Evolutionary conservation across 441 rosid species (phyloP).

Genomic region (Hura crepitans): DNA sequence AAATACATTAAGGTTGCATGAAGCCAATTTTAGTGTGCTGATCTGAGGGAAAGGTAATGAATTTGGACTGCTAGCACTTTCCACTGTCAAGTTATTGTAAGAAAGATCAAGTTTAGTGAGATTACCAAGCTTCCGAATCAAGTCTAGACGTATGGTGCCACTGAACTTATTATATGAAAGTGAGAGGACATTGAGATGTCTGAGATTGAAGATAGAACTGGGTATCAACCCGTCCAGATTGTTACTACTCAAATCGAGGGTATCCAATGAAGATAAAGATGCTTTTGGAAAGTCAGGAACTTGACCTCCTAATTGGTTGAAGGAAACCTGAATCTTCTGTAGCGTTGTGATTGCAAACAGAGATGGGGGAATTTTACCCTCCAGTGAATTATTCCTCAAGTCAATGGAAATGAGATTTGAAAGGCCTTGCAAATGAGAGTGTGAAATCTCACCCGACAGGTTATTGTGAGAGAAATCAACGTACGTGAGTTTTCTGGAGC

Average conservation of each 20-base stretch:
- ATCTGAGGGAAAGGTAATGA: not conserved
- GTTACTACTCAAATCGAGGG: constrained; percentile 40
- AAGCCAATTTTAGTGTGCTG: not conserved
- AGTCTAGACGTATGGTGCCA: constrained; percentile 17
- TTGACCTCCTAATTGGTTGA: constrained; percentile 29
- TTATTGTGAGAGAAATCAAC: constrained; percentile 21
- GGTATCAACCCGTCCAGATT: constrained; percentile 34
- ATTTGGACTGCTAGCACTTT: not conserved
- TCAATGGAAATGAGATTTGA: constrained; percentile 22
- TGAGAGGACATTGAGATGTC: constrained; percentile 21
- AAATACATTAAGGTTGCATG: constrained; percentile 30
- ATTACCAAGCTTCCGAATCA: constrained; percentile 17
- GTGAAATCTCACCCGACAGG: constrained; percentile 15
- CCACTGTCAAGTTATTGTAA: constrained; percentile 24
- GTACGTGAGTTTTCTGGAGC: constrained; percentile 16
- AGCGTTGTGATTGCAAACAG: constrained; percentile 26
- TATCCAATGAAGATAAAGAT: constrained; percentile 11
- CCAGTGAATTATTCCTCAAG: constrained; percentile 24
- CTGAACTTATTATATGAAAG: constrained; percentile 45
- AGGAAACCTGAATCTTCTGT: constrained; percentile 29
- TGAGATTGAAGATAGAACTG: constrained; percentile 9
- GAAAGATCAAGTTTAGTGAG: constrained; percentile 38
- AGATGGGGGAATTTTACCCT: constrained; percentile 32
- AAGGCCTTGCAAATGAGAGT: constrained; percentile 2
- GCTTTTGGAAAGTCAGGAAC: not conserved